Evolutionary conservation across 305 asterid species (phyloP).

Genomic region (Solanum hybrid): DNA sequence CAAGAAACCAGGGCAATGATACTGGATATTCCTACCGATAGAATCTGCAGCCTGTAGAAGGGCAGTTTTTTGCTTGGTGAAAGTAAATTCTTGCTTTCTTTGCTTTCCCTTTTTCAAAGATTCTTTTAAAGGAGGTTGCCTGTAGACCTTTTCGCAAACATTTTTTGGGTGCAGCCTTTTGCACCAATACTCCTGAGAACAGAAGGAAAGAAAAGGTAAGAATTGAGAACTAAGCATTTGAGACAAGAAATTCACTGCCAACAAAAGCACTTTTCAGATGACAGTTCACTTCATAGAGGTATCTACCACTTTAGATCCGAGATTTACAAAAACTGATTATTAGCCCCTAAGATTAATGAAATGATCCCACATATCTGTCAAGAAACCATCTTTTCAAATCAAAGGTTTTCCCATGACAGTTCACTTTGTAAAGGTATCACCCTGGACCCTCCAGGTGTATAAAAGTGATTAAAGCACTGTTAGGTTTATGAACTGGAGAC

Average conservation of each 20-base stretch:
- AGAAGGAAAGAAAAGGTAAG: constrained; percentile 4
- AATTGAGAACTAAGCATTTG: background rate
- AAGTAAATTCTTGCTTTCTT: constrained; percentile 70
- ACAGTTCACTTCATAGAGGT: background rate
- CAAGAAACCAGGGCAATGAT: constrained; percentile 80
- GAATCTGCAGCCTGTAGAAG: constrained; percentile 90
- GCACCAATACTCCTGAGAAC: constrained; percentile 88
- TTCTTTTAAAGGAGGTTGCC: constrained; percentile 95
- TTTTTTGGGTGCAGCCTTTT: constrained; percentile 88
- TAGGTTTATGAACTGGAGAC: background rate
- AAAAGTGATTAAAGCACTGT: background rate
- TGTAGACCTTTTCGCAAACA: constrained; percentile 94
- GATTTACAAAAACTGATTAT: background rate
- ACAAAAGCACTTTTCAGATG: background rate
- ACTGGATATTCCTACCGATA: constrained; percentile 84
- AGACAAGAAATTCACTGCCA: background rate
- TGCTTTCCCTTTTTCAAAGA: constrained; percentile 88
- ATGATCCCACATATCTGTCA: background rate
- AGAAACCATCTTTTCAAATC: background rate
- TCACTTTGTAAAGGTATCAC: background rate
- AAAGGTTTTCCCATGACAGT: background rate
- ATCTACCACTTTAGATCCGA: background rate
- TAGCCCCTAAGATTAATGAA: background rate
- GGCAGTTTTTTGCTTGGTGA: constrained; percentile 64
- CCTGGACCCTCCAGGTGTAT: background rate